These are phyloP conservation scores for Coelastrella sp. DNA, from an alignment of 139 green algal genomes.

Conservation along the genomic window DNA sequence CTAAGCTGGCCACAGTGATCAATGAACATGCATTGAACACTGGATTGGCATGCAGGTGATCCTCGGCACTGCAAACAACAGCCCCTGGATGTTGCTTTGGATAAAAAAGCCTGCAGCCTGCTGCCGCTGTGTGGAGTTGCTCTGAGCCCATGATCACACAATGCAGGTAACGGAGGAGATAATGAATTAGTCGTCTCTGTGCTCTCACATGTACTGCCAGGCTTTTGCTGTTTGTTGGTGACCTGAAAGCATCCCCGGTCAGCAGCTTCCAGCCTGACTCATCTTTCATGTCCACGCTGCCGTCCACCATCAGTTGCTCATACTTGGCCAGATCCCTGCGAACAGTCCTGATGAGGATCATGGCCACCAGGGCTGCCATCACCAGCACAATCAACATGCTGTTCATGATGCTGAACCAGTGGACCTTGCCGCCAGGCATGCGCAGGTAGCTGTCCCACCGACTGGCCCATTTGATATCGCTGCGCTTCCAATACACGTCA, in stretches of 20 bases:
- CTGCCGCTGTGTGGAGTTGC: too few species aligned
- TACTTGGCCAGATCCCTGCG: conserved; percentile 93
- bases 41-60: too few species aligned
- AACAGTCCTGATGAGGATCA: conserved; percentile 78
- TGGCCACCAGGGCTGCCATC: conserved; percentile 90
- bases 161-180: too few species aligned
- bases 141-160: too few species aligned
- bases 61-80: too few species aligned
- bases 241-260: conserved; percentile 93
- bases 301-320: conserved; percentile 91
- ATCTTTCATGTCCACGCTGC: conserved; percentile 75
- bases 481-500: conserved; percentile 93
- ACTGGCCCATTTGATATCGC: conserved; percentile 86
- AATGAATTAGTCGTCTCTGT: too few species aligned
- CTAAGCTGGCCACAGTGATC: too few species aligned
- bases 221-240: conserved; percentile 66
- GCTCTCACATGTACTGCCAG: conserved; percentile 80
- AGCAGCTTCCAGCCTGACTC: conserved; percentile 98
- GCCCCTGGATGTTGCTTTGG: too few species aligned
- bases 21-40: too few species aligned
- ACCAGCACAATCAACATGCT: conserved; percentile 94
- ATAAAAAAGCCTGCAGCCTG: too few species aligned
- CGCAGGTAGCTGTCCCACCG: conserved; percentile 97
- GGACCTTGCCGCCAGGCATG: conserved; percentile 92
- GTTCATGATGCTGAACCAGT: conserved; percentile 99